Percentiles rank a stretch among this genome's conserved stretches.
phyloP scores from a whole-genome alignment of 2,329 filamentous ascomycete species.

The Aspergillus awamori region DNA sequence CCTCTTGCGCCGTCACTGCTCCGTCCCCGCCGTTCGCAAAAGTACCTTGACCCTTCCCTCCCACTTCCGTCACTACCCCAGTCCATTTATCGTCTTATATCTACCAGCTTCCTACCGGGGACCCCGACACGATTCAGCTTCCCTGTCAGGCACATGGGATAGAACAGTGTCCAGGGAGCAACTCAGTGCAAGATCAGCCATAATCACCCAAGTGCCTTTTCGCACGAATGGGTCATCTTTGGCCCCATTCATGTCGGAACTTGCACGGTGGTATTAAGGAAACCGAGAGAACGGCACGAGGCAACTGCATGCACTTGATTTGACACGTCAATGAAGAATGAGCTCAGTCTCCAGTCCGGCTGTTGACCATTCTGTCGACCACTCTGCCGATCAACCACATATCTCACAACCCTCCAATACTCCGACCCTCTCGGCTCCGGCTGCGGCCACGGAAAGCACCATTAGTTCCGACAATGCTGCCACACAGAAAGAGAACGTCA shows the following conservation, averaged over 20 bases:
- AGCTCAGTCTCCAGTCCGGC: slow-evolving; percentile 32
- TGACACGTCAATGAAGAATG: slow-evolving; percentile 34
- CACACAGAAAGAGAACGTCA: slow-evolving; percentile 22
- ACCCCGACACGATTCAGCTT: neutral
- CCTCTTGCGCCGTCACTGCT: neutral
- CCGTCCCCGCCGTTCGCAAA: neutral
- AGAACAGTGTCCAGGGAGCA: neutral
- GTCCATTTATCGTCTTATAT: neutral
- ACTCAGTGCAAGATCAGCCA: neutral
- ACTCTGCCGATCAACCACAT: slow-evolving; percentile 21
- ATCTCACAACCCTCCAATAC: slow-evolving; percentile 14
- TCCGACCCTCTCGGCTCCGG: slow-evolving; percentile 11
- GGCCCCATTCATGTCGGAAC: slow-evolving; percentile 1
- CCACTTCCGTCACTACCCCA: neutral
- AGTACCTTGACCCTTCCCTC: slow-evolving; percentile 6
- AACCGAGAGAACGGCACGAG: neutral
- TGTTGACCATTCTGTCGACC: slow-evolving; percentile 31
- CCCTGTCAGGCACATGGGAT: neutral
- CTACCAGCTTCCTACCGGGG: neutral
- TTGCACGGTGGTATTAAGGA: slow-evolving; percentile 9
- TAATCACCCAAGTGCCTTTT: neutral
- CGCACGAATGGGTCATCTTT: slow-evolving; percentile 7
- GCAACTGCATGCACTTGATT: neutral
- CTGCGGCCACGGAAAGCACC: slow-evolving; percentile 11
- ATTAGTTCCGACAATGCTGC: slow-evolving; percentile 14